A percentile compares a stretch with the other conserved stretches of the same genome.
Evolutionary conservation across 2,329 filamentous ascomycete genomes (phyloP).

Genomic region (Fusarium globosum): DNA sequence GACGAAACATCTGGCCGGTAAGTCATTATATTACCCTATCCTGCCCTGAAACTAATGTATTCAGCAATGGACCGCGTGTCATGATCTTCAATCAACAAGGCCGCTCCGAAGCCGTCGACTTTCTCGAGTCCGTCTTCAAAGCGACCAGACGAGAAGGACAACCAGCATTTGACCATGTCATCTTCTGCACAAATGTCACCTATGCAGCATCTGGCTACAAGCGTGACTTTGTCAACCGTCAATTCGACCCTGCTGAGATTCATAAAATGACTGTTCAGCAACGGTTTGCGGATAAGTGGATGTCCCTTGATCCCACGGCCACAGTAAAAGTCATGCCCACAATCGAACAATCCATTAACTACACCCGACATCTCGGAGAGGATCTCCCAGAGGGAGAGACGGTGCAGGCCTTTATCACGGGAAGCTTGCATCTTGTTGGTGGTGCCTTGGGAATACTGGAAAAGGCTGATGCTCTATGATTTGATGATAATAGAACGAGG

Average conservation of each 20-base stretch:
- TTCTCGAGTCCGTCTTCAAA: constrained; percentile 61
- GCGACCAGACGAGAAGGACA: constrained; percentile 47
- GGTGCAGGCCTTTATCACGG: constrained; percentile 66
- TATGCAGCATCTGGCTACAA: constrained; percentile 64
- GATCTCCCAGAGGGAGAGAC: constrained; percentile 47
- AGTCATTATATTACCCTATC: background rate
- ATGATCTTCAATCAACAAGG: constrained; percentile 92
- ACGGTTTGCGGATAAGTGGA: constrained; percentile 65
- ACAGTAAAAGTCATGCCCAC: constrained; percentile 61
- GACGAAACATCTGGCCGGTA: constrained; percentile 54
- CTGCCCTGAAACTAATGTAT: background rate
- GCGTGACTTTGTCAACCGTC: constrained; percentile 67
- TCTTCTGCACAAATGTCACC: constrained; percentile 85
- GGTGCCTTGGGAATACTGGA: constrained; percentile 63
- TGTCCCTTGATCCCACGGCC: constrained; percentile 57
- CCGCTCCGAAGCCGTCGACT: constrained; percentile 63
- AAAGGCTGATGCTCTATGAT: constrained; percentile 56
- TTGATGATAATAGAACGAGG: background rate
- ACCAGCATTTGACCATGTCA: constrained; percentile 73
- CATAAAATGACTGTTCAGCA: constrained; percentile 63
- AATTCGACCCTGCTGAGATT: constrained; percentile 63
- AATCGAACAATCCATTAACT: constrained; percentile 66
- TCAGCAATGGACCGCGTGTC: constrained; percentile 55
- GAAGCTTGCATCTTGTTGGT: constrained; percentile 72
- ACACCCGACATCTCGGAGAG: constrained; percentile 53